A percentile compares a stretch with the other conserved stretches of the same genome.
Evolutionary conservation across 192 early-diverging fungal species (phyloP).

Genomic region (Cetraspora pellucida): DNA sequence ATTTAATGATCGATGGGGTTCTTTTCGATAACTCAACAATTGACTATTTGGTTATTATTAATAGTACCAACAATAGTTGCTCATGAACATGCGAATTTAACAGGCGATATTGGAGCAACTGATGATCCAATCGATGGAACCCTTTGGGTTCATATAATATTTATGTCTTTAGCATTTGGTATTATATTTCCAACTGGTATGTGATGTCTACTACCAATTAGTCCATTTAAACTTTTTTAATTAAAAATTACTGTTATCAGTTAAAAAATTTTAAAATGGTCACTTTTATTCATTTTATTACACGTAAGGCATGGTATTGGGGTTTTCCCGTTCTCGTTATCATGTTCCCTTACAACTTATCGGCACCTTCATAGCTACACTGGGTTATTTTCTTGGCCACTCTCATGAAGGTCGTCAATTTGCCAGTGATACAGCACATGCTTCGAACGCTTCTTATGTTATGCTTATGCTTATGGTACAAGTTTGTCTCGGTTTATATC

Average conservation of each 20-base stretch:
- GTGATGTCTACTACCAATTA: no score
- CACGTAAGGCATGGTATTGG: conserved; percentile 55
- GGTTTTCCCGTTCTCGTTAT: conserved; percentile 56
- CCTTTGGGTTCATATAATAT: conserved; percentile 11
- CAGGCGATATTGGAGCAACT: background rate
- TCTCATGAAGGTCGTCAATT: conserved; percentile 63
- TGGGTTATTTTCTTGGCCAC: conserved; percentile 65
- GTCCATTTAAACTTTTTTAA: no score
- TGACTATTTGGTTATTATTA: no score
- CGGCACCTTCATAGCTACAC: conserved; percentile 46
- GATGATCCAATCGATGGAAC: conserved; percentile 5
- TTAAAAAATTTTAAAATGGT: no score
- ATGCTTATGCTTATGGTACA: conserved; percentile 56
- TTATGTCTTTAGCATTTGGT: conserved; percentile 17
- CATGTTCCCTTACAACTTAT: conserved; percentile 65
- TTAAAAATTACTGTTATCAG: no score
- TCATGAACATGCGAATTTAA: background rate
- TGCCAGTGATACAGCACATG: conserved; percentile 61
- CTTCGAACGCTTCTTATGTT: conserved; percentile 63
- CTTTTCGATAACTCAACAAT: no score
- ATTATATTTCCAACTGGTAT: conserved; percentile 26
- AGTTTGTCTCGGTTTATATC: conserved; percentile 57
- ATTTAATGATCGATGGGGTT: no score
- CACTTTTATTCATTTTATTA: no score
- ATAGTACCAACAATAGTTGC: background rate